These are phyloP conservation scores for Rhodotorula sp. DNA, from an alignment of 1,284 basidiomycete species.

Conservation along the genomic window DNA sequence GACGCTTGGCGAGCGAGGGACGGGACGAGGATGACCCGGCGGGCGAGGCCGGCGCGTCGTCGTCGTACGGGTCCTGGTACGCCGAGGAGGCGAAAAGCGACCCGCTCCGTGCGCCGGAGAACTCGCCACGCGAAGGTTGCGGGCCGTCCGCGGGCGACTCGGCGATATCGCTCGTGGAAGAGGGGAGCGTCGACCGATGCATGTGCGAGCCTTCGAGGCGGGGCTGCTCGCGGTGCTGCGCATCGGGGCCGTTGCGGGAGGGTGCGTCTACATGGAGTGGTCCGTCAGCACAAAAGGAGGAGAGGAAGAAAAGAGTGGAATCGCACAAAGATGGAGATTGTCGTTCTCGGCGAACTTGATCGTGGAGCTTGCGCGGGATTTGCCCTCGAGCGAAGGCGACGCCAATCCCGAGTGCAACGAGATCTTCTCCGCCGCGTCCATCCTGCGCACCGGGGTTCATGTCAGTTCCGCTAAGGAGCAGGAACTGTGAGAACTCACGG, in stretches of 20 bases:
- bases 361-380: constrained; percentile 15
- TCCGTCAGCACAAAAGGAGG: neutral
- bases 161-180: constrained; percentile 10
- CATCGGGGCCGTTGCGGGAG: neutral
- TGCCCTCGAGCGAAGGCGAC: constrained; percentile 11
- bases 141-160: neutral
- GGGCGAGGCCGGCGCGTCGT: neutral
- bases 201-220: constrained; percentile 11
- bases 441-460: constrained; percentile 10
- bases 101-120: constrained; percentile 16
- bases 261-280: neutral
- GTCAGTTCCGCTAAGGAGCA: neutral
- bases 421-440: constrained; percentile 42
- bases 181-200: constrained; percentile 1
- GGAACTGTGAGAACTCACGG: constrained; percentile 21
- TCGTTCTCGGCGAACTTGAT: constrained; percentile 34
- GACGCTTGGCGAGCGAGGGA: constrained; percentile 2
- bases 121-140: constrained; percentile 7
- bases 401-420: constrained; percentile 34
- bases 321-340: constrained; percentile 25
- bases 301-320: neutral
- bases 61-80: constrained; percentile 27
- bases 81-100: constrained; percentile 15
- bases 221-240: constrained; percentile 18
- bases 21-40: neutral